These are phyloP conservation scores for Asterochloris sp. DNA, from an alignment of 139 green algal species.

Conservation along the genomic window DNA sequence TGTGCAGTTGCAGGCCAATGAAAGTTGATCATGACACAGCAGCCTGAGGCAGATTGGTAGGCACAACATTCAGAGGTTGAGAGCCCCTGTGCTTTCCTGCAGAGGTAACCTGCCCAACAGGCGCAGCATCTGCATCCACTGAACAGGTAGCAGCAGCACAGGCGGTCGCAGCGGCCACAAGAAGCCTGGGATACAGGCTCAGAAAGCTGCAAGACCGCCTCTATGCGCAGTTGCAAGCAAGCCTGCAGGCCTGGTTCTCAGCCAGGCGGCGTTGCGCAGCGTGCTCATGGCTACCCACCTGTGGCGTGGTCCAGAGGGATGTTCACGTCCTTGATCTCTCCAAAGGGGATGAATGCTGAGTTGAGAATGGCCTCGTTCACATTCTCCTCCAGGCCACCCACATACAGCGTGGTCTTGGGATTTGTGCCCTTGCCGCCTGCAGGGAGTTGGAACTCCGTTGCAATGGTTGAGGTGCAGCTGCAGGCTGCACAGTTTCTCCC, in stretches of 20 bases:
- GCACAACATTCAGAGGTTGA: background rate
- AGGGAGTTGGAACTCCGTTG: background rate
- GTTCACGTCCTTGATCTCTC: slow-evolving; percentile 94
- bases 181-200: too few relatives aligned
- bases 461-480: slow-evolving; percentile 25
- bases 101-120: background rate
- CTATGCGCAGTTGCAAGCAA: too few relatives aligned
- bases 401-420: slow-evolving; percentile 87
- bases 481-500: too few relatives aligned
- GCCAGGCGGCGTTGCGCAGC: background rate
- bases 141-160: too few relatives aligned
- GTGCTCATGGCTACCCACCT: slow-evolving; percentile 32
- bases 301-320: slow-evolving; percentile 89
- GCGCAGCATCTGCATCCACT: too few relatives aligned
- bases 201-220: too few relatives aligned
- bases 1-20: too few relatives aligned
- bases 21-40: background rate
- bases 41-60: background rate
- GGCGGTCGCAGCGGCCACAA: too few relatives aligned
- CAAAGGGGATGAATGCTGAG: slow-evolving; percentile 95
- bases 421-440: slow-evolving; percentile 71
- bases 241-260: background rate
- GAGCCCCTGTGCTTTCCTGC: background rate
- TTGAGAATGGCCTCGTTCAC: slow-evolving; percentile 89
- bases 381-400: slow-evolving; percentile 88